Evolutionary conservation across 2,329 filamentous ascomycete species (phyloP).

Genomic region (Myotisia sp.): DNA sequence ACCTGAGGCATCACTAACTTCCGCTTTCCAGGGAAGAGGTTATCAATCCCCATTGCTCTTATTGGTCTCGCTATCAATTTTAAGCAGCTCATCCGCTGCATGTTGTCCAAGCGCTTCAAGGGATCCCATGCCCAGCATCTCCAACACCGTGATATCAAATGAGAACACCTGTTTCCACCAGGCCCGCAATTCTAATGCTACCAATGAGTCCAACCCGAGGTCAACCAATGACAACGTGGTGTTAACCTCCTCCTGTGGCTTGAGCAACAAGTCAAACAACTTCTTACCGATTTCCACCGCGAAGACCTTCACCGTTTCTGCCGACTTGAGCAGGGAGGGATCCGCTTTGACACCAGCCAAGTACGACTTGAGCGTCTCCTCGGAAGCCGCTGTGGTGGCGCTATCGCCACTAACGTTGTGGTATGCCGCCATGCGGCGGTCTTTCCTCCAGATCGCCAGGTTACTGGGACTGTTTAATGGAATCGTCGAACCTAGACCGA

Average conservation of each 20-base stretch:
- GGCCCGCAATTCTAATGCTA: conserved; percentile 12
- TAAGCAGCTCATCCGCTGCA: no score
- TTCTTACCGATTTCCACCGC: conserved; percentile 15
- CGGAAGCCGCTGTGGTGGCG: neutral
- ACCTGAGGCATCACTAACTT: no score
- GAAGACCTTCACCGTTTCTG: conserved; percentile 7
- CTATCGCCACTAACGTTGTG: neutral
- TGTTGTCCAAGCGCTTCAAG: neutral
- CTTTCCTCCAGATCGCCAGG: neutral
- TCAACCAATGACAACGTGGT: neutral
- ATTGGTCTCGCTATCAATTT: no score
- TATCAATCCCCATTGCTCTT: no score
- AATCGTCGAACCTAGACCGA: neutral
- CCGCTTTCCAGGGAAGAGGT: no score
- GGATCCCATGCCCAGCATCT: conserved; percentile 1
- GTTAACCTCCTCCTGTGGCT: conserved; percentile 12
- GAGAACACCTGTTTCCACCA: conserved; percentile 12
- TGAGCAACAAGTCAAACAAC: conserved; percentile 14
- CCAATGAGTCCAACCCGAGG: conserved; percentile 13
- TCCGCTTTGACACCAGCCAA: neutral
- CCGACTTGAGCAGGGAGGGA: neutral
- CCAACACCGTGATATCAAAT: conserved; percentile 1
- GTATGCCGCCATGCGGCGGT: conserved; percentile 1
- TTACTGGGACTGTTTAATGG: neutral
- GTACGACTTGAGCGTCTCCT: neutral